Evolutionary conservation across 345 rosid species (phyloP).

Genomic region (Citrus inodora): DNA sequence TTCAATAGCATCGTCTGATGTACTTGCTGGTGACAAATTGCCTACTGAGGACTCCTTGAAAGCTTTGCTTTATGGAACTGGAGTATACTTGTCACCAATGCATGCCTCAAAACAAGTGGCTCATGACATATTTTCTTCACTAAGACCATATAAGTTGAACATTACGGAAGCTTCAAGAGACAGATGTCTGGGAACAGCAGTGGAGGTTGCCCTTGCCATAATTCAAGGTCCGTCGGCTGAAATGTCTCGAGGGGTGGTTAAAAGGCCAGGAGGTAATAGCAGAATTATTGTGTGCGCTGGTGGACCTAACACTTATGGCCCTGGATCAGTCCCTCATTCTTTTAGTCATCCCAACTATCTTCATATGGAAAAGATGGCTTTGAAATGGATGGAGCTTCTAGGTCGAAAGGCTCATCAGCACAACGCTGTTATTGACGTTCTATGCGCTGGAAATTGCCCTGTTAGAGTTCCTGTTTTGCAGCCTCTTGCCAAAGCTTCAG

Average conservation of each 20-base stretch:
- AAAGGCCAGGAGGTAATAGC: slow-evolving; percentile 87
- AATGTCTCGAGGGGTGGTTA: slow-evolving; percentile 77
- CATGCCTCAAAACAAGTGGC: slow-evolving; percentile 94
- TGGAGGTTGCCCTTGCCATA: slow-evolving; percentile 87
- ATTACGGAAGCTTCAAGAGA: slow-evolving; percentile 87
- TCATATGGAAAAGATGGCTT: slow-evolving; percentile 78
- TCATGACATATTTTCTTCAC: slow-evolving; percentile 84
- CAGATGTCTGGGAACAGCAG: slow-evolving; percentile 85
- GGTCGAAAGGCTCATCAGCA: slow-evolving; percentile 75
- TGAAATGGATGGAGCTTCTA: slow-evolving; percentile 81
- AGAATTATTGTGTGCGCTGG: slow-evolving; percentile 91
- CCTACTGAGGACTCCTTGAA: slow-evolving; percentile 75
- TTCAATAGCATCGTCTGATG: slow-evolving; percentile 93
- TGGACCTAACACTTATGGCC: slow-evolving; percentile 93
- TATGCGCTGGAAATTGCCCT: slow-evolving; percentile 98
- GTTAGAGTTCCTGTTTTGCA: slow-evolving; percentile 81
- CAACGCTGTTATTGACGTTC: slow-evolving; percentile 80
- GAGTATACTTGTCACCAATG: slow-evolving; percentile 91
- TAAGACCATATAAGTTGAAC: slow-evolving; percentile 72
- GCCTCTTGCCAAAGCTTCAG: slow-evolving; percentile 93
- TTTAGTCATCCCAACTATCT: slow-evolving; percentile 83
- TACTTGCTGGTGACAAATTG: slow-evolving; percentile 85
- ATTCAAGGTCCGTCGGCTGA: slow-evolving; percentile 94
- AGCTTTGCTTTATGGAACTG: slow-evolving; percentile 83
- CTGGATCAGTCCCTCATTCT: slow-evolving; percentile 89